Evolutionary conservation across 495 filamentous ascomycete species (phyloP).

Genomic region (Aspergillus funiculosus): DNA sequence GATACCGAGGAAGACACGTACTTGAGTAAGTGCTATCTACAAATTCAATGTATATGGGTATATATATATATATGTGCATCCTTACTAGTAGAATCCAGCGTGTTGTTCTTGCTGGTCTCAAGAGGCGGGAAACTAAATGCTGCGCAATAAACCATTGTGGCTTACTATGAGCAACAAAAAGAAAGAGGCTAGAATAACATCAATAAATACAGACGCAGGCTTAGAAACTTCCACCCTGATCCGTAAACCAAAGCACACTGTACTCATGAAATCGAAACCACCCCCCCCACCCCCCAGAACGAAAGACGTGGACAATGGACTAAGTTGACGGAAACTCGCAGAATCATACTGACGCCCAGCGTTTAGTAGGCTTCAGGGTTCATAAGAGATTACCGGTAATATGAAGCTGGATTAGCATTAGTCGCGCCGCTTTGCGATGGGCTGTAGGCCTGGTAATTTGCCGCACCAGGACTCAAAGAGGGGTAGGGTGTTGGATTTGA

Average conservation of each 20-base stretch:
- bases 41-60: no score
- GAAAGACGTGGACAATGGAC: not conserved
- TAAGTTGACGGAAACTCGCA: not conserved
- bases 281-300: constrained; percentile 5
- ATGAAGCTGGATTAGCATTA: constrained; percentile 39
- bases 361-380: not conserved
- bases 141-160: not conserved
- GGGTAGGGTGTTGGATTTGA: constrained; percentile 44
- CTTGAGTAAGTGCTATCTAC: no score
- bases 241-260: constrained; percentile 4
- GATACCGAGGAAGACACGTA: no score
- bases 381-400: constrained; percentile 31
- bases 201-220: constrained; percentile 11
- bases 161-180: not conserved
- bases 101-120: no score
- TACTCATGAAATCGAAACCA: no score
- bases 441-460: constrained; percentile 51
- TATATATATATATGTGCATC: no score
- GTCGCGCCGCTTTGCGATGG: constrained; percentile 31
- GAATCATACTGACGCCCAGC: not conserved
- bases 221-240: constrained; percentile 5
- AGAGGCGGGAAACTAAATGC: no score
- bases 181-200: constrained; percentile 10
- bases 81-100: no score
- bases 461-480: constrained; percentile 28